Evolutionary conservation across 2,329 filamentous ascomycete genomes (phyloP), one percentile per base, ranked within the genome.

Genomic region (Verticillium nonalfalfae): DNA sequence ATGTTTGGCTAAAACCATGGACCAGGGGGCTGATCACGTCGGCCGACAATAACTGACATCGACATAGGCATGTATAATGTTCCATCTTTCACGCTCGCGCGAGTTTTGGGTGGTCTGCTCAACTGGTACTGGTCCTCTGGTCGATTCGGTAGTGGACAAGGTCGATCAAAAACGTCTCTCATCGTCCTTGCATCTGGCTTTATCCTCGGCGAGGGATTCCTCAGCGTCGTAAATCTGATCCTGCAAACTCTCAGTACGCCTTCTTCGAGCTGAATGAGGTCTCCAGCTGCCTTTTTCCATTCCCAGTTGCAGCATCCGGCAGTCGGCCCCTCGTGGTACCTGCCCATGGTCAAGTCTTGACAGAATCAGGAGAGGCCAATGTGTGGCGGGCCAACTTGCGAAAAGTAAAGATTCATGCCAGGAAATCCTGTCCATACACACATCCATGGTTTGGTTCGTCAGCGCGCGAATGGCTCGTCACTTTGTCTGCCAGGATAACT

Each of bases 121-220:
- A 88, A 86, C 65, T 93, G 90, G 82, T 95, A 90, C 76, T 97
- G 93, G 93, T 81, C 77, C 73, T 71, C 75, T 72, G 73, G 78
- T 68, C 75, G 76, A 69, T 11, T 9, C 18, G 18, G n/a, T 7
- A 18, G 18, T 11, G 52, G 58, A 34, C 58, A 15, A 3, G 26
- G 14, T 21, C 54, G 77, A 80, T 68, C 77, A 9, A 90, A 88
- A 69, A 93, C 93, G 4, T 89, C 88, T 0, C 84, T 98, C 59
- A 93, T 98, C 66, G 89, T 98, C n/a, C 77, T 98, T 45, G 94
- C 95, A 65, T 87, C 84, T 61, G 95, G 95, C 0, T 86, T 98
- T 64, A 97, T 99, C 65, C 79, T 99, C 7, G 93, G 94, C 1
- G 94, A 98, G 73, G 94, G 94, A 0, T 86, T 98, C 66, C 79